Conservation (phyloP, 306 rosid genomes). For the Dryas octopetala region DNA sequence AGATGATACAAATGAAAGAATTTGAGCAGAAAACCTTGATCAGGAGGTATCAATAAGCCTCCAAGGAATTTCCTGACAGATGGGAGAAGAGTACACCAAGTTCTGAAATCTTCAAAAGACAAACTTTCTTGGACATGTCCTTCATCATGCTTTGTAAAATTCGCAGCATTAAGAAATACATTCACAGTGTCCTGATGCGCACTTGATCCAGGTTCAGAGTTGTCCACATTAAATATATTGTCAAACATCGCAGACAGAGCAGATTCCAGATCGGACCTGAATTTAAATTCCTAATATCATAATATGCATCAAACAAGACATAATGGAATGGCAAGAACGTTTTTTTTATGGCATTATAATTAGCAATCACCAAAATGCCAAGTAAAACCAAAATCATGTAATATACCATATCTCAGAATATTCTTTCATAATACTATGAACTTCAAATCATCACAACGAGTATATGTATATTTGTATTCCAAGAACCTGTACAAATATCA, state of each 20-base stretch:
- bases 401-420: not conserved
- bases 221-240: slow-evolving; percentile 39
- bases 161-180: slow-evolving; percentile 67
- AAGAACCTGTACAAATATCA: not conserved
- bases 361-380: not conserved
- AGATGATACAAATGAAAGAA: slow-evolving; percentile 17
- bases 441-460: not conserved
- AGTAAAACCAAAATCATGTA: not conserved
- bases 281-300: slow-evolving; percentile 34
- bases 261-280: slow-evolving; percentile 82
- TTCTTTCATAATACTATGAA: not conserved
- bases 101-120: slow-evolving; percentile 79
- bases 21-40: slow-evolving; percentile 48
- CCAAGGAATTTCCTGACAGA: slow-evolving; percentile 81
- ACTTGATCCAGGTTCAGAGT: slow-evolving; percentile 46
- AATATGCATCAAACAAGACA: slow-evolving; percentile 28
- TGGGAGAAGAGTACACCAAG: slow-evolving; percentile 75
- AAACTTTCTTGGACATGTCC: slow-evolving; percentile 42
- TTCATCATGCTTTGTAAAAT: slow-evolving; percentile 47
- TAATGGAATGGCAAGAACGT: not conserved
- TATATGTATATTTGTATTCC: not conserved
- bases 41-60: slow-evolving; percentile 68
- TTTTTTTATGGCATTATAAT: not conserved
- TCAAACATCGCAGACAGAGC: slow-evolving; percentile 54
- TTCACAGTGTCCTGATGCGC: slow-evolving; percentile 46